Evolutionary conservation across 108 stramenopile species (phyloP).

Genomic region (Craspedostauros australis): DNA sequence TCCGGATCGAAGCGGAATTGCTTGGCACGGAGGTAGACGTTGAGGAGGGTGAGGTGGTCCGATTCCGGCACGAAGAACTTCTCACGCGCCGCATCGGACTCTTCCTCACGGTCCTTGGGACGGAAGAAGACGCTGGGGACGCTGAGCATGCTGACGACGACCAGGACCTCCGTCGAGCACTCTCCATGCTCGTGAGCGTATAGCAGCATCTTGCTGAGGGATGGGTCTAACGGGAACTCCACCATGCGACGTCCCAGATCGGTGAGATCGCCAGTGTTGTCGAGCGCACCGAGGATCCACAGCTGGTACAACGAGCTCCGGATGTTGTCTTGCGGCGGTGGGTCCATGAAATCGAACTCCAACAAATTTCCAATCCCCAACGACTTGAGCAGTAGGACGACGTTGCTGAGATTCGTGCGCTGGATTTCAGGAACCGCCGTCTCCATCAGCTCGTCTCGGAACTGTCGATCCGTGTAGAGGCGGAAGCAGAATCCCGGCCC

Average conservation of each 20-base stretch:
- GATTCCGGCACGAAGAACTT: slow-evolving; percentile 99
- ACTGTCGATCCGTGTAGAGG: slow-evolving; percentile 96
- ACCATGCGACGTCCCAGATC: slow-evolving; percentile 89
- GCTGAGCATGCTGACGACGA: slow-evolving; percentile 94
- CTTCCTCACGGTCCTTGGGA: slow-evolving; percentile 96
- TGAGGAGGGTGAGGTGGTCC: slow-evolving; percentile 95
- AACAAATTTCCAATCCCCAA: slow-evolving; percentile 90
- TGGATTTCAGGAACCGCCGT: slow-evolving; percentile 97
- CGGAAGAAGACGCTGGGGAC: slow-evolving; percentile 97
- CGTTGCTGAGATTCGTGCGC: slow-evolving; percentile 96
- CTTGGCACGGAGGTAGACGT: slow-evolving; percentile 93
- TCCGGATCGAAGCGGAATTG: slow-evolving; percentile 87
- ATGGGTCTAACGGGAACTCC: slow-evolving; percentile 96
- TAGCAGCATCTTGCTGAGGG: slow-evolving; percentile 96
- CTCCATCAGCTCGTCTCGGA: slow-evolving; percentile 91
- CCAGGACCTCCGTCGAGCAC: slow-evolving; percentile 91
- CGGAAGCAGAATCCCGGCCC: slow-evolving; percentile 96
- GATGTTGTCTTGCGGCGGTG: slow-evolving; percentile 97
- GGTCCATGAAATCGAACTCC: slow-evolving; percentile 98
- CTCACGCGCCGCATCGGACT: slow-evolving; percentile 96
- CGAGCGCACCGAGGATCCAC: slow-evolving; percentile 96
- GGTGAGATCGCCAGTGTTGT: slow-evolving; percentile 92
- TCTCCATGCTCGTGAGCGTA: slow-evolving; percentile 80
- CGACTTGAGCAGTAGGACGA: slow-evolving; percentile 96
- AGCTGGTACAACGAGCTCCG: slow-evolving; percentile 96